These are phyloP conservation scores for Colletotrichum sidae DNA, from an alignment of 2,329 filamentous ascomycete genomes.

Conservation along the genomic window DNA sequence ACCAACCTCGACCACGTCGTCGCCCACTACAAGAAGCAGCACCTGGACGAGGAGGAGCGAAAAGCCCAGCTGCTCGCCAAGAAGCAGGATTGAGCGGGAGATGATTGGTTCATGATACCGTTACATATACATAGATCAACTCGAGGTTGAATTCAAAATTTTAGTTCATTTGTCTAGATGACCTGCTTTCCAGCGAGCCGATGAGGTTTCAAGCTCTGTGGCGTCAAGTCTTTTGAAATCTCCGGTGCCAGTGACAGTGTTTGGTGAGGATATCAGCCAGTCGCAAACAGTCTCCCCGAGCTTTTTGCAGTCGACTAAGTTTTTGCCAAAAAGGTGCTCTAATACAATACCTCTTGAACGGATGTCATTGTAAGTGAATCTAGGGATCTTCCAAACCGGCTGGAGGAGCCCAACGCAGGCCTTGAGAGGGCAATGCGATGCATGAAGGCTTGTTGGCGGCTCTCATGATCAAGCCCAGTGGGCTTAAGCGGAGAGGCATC, in stretches of 20 bases:
- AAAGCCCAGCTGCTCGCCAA: slow-evolving; percentile 58
- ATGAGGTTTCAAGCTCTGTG: background rate
- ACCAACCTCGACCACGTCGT: slow-evolving; percentile 67
- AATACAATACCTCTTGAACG: no score
- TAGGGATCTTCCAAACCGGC: no score
- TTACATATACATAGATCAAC: slow-evolving; percentile 37
- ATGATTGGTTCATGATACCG: slow-evolving; percentile 36
- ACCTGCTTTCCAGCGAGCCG: background rate
- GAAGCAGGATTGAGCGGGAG: slow-evolving; percentile 28
- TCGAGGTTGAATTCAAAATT: slow-evolving; percentile 31
- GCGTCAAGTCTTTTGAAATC: background rate
- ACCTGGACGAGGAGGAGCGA: slow-evolving; percentile 65
- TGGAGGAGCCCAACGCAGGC: no score
- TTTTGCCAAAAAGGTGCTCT: no score
- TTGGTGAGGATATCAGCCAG: background rate
- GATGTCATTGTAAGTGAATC: no score
- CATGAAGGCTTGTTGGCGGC: no score
- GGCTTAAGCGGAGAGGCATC: no score
- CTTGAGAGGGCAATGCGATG: no score
- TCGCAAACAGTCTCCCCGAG: background rate
- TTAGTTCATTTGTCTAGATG: slow-evolving; percentile 29
- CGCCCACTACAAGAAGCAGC: slow-evolving; percentile 67
- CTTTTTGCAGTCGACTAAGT: no score
- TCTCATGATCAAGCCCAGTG: no score
- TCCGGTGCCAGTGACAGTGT: no score